phyloP scores from a whole-genome alignment of 1,139 yeast species.

The Taiozyma sp. region DNA sequence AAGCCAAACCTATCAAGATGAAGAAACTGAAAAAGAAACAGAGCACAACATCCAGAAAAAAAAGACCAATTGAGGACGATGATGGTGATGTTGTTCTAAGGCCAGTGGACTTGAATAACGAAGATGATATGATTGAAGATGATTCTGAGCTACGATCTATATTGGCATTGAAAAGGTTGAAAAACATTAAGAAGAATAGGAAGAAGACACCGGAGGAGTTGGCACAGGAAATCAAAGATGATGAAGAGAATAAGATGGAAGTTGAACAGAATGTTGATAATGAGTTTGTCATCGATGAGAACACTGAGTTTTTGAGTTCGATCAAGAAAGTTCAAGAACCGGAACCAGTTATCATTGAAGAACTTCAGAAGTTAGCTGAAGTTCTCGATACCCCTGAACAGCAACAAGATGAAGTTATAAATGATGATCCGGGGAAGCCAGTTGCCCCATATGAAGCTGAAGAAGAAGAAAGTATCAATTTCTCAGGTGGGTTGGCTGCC shows the following conservation, averaged over 20 bases:
- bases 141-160: constrained; percentile 46
- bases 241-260: constrained; percentile 19
- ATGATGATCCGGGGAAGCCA: constrained; percentile 1
- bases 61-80: constrained; percentile 14
- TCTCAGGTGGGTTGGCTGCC: constrained; percentile 51
- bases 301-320: constrained; percentile 46
- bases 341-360: constrained; percentile 1
- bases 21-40: constrained; percentile 36
- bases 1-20: constrained; percentile 39
- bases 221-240: constrained; percentile 42
- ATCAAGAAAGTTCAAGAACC: constrained; percentile 9
- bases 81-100: constrained; percentile 24
- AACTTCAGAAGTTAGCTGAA: constrained; percentile 5
- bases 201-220: constrained; percentile 40
- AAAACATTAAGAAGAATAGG: constrained; percentile 31
- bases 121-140: constrained; percentile 34
- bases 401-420: constrained; percentile 5
- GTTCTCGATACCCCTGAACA: background rate
- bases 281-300: constrained; percentile 49
- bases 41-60: constrained; percentile 7
- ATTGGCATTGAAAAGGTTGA: constrained; percentile 37
- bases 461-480: constrained; percentile 26
- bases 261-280: constrained; percentile 21
- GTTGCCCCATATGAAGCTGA: background rate
- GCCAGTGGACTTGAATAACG: constrained; percentile 32